Percentiles rank a stretch among this genome's conserved stretches.
Conservation (phyloP, 148 eudicot species). For the Dianthus caryophyllus region DNA sequence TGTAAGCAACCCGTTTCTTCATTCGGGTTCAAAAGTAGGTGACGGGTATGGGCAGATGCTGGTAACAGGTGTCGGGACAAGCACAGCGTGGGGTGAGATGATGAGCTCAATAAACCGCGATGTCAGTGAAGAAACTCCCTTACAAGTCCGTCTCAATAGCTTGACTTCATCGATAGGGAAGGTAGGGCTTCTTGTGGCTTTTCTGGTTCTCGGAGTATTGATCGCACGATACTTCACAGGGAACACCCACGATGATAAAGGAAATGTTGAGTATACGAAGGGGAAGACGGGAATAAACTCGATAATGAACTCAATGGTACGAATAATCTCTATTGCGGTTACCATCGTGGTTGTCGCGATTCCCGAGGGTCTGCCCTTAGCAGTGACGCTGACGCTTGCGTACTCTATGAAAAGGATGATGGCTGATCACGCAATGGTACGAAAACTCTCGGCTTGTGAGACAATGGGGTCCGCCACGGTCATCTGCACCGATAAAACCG, state of each 20-base stretch:
- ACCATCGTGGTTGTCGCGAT: slow-evolving; percentile 89
- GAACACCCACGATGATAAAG: slow-evolving; percentile 44
- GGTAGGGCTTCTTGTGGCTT: slow-evolving; percentile 66
- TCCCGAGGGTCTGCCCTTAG: slow-evolving; percentile 83
- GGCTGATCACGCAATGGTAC: slow-evolving; percentile 88
- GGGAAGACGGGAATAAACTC: slow-evolving; percentile 32
- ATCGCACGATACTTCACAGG: slow-evolving; percentile 79
- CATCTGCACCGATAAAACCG: slow-evolving; percentile 81
- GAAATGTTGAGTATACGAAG: slow-evolving; percentile 35
- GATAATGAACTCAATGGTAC: slow-evolving; percentile 46
- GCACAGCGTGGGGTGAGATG: slow-evolving; percentile 80
- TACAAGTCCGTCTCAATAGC: slow-evolving; percentile 64
- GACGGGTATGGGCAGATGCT: slow-evolving; percentile 73
- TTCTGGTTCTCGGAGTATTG: slow-evolving; percentile 60
- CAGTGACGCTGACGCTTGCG: slow-evolving; percentile 84
- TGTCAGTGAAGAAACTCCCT: slow-evolving; percentile 54
- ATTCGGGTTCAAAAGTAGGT: slow-evolving; percentile 76
- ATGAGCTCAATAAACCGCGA: slow-evolving; percentile 74
- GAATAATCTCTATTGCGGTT: slow-evolving; percentile 60
- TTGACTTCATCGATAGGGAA: slow-evolving; percentile 74
- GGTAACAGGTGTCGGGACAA: slow-evolving; percentile 71
- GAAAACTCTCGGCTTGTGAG: slow-evolving; percentile 84
- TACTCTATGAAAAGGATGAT: slow-evolving; percentile 92
- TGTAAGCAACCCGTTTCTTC: slow-evolving; percentile 49
- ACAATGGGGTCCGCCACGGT: slow-evolving; percentile 94